These are phyloP conservation scores for Monosporascus sp. DNA, from an alignment of 2,329 filamentous ascomycete species.

Conservation along the genomic window DNA sequence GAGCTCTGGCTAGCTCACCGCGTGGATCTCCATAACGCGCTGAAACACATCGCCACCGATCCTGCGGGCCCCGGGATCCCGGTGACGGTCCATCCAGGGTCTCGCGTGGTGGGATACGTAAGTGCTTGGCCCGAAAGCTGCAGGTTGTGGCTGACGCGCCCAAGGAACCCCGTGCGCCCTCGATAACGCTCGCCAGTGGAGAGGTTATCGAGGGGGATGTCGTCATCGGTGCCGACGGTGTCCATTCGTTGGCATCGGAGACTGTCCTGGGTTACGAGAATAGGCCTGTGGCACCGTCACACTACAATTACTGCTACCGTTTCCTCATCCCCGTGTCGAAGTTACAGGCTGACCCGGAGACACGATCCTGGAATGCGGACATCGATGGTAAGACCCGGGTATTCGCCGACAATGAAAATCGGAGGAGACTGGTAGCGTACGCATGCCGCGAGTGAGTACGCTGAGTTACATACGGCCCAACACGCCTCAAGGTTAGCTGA, in stretches of 20 bases:
- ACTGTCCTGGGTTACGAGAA: slow-evolving; percentile 22
- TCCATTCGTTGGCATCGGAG: slow-evolving; percentile 29
- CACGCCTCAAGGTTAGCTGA: not conserved
- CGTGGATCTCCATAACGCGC: slow-evolving; percentile 33
- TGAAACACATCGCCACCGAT: slow-evolving; percentile 29
- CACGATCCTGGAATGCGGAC: slow-evolving; percentile 24
- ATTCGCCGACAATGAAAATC: slow-evolving; percentile 16
- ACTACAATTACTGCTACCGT: slow-evolving; percentile 30
- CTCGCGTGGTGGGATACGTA: slow-evolving; percentile 23
- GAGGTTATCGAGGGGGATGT: slow-evolving; percentile 28
- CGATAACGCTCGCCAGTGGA: slow-evolving; percentile 39
- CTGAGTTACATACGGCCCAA: not conserved
- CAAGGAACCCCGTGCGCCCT: slow-evolving; percentile 71
- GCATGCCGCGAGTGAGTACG: slow-evolving; percentile 25
- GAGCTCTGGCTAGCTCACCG: slow-evolving; percentile 32
- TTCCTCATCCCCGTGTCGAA: slow-evolving; percentile 28
- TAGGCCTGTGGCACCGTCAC: slow-evolving; percentile 17
- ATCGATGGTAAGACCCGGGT: slow-evolving; percentile 20
- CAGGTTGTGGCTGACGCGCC: slow-evolving; percentile 6
- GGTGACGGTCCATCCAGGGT: slow-evolving; percentile 18
- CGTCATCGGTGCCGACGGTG: slow-evolving; percentile 40
- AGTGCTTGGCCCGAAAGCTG: slow-evolving; percentile 4
- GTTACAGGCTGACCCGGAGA: slow-evolving; percentile 26
- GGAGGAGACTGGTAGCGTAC: slow-evolving; percentile 27
- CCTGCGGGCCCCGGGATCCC: slow-evolving; percentile 14